A percentile compares a stretch with the other conserved stretches of the same genome.
These are phyloP conservation scores for Truncatella angustata DNA, from an alignment of 2,329 filamentous ascomycete species.

Conservation along the genomic window DNA sequence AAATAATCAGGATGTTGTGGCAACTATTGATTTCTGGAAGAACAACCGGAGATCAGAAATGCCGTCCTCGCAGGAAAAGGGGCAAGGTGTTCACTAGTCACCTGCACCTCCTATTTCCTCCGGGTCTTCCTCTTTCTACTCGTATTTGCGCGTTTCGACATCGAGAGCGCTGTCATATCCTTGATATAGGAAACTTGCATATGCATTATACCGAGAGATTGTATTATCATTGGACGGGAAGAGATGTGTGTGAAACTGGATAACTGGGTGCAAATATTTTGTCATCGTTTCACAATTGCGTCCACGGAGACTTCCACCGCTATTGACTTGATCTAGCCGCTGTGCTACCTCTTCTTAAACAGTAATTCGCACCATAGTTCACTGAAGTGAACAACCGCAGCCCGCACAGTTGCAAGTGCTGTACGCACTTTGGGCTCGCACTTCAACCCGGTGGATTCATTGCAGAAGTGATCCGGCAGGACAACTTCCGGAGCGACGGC, in stretches of 20 bases:
- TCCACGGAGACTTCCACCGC: too few species aligned
- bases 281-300: background rate
- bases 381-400: too few species aligned
- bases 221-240: background rate
- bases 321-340: too few species aligned
- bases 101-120: background rate
- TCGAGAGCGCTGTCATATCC: slow-evolving; percentile 6
- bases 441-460: too few species aligned
- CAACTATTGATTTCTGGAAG: slow-evolving; percentile 96
- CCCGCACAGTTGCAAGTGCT: too few species aligned
- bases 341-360: too few species aligned
- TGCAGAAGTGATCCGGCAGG: too few species aligned
- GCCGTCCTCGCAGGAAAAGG: slow-evolving; percentile 12
- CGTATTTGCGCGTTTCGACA: slow-evolving; percentile 4
- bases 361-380: too few species aligned
- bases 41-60: slow-evolving; percentile 44
- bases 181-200: background rate
- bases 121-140: background rate
- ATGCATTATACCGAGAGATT: background rate
- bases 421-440: too few species aligned
- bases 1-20: slow-evolving; percentile 86
- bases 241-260: slow-evolving; percentile 2
- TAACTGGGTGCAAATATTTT: slow-evolving; percentile 2
- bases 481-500: too few species aligned
- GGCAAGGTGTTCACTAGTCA: slow-evolving; percentile 9